Evolutionary conservation across 805 yeast species (phyloP), one percentile per base, ranked within the genome.

Genomic region (Wickerhamiella musiphila): DNA sequence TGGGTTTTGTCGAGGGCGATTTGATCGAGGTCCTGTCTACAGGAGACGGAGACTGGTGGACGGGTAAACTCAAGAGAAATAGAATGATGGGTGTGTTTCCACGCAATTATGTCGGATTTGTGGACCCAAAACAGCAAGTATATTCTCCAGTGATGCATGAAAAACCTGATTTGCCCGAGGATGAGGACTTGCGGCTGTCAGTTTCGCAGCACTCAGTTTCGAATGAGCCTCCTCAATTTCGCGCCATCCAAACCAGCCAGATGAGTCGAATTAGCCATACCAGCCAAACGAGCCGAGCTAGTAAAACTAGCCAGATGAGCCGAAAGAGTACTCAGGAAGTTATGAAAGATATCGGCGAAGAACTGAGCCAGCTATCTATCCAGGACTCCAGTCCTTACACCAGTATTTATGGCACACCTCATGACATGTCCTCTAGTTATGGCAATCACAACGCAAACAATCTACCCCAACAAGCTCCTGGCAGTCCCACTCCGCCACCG

Each of bases 1-100:
- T 90, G 26, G 96, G 96, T 1, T 90, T 90, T 51, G 66, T 84
- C 14, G 96, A 90, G 56, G 93, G 92, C 31, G 96, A 90, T 49
- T 59, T 79, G 31, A 79, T 90, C 44, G 93, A 82, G 40, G 93
- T 90, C 4, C 66, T 73, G 32, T 63, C 71, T 37, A 58, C 70
- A 8, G 79, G 86, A 4, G 93, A 90, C 48, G 94, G 93, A 13
- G 73, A 73, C 46, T 82, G 93, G 92, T 83, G 86, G 77, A 78
- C 71, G 45, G 98, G 98, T 2, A 61, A 65, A 38, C 64, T 86
- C 35, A 58, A 72, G 41, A 64, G 96, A 48, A 83, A 81, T 54
- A 78, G 73, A 39, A 70, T 79, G 43, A 69, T 71, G 23, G 98
- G 98, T 0, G 62, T 70, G 29, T 90, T 90, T 47, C 96, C 98